Evolutionary conservation across 306 rosid genomes (phyloP).

Genomic region (Cicer cuneatum): DNA sequence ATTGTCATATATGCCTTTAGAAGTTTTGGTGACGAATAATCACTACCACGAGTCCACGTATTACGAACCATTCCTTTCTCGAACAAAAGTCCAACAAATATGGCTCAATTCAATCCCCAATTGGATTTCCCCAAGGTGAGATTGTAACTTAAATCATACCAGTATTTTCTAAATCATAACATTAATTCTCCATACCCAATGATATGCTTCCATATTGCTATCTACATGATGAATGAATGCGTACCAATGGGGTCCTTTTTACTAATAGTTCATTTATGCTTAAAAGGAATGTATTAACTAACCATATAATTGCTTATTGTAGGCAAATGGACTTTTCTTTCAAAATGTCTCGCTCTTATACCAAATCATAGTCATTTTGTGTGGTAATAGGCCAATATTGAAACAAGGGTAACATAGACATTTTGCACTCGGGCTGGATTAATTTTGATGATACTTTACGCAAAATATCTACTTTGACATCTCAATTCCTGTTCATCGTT

Average conservation of each 20-base stretch:
- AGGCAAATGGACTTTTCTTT: slow-evolving; percentile 25
- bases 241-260: slow-evolving; percentile 1
- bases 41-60: slow-evolving; percentile 27
- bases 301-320: background rate
- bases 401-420: slow-evolving; percentile 46
- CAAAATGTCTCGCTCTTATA: background rate
- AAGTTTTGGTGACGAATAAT: slow-evolving; percentile 29
- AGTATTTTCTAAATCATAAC: slow-evolving; percentile 35
- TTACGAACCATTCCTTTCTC: slow-evolving; percentile 4
- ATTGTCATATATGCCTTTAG: slow-evolving; percentile 4
- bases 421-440: slow-evolving; percentile 25
- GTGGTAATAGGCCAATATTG: slow-evolving; percentile 28
- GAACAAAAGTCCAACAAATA: slow-evolving; percentile 36
- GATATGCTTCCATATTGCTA: background rate
- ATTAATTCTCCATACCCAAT: slow-evolving; percentile 32
- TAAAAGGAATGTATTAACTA: slow-evolving; percentile 42
- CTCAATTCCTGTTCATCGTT: slow-evolving; percentile 12
- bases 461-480: slow-evolving; percentile 37
- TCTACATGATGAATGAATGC: slow-evolving; percentile 37
- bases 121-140: slow-evolving; percentile 23
- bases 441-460: slow-evolving; percentile 23
- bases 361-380: slow-evolving; percentile 39
- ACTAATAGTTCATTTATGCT: slow-evolving; percentile 17
- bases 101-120: slow-evolving; percentile 26
- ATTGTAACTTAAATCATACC: slow-evolving; percentile 20